Base-by-base conservation (phyloP, 305 asterid species). In the Fraxinus sp. region DNA sequence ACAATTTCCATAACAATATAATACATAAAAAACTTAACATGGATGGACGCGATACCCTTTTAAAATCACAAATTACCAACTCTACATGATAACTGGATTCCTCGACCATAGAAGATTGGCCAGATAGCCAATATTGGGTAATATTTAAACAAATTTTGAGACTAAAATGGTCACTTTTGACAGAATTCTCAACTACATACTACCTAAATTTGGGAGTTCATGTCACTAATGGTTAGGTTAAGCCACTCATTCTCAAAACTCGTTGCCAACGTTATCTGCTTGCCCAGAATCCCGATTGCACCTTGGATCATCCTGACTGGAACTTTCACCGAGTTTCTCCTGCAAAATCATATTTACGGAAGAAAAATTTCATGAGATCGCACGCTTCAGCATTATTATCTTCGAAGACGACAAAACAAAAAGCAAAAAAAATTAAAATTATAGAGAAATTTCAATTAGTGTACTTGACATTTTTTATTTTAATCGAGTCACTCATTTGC, bases 251-350 rank as follows among this genome's bases (percentile, higher is more conserved):
- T 70, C 84, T 80, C 77, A 73, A 71, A 77, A 52, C 82, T 84
- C 88, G 84, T 85, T 86, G 87, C 79, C 79, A 85, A 13, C 59
- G 26, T 80, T 32, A 82, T 85, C 86, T 33, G 86, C 81, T 83
- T 86, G 81, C 30, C 78, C 52, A 10, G 84, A 80, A 7, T 87
- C 91, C 79, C 86, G 86, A 86, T 83, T 74, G 78, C 91, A 70
- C 88, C 96, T 89, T n/a, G 92, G 97, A 85, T 92, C 95, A 13
- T 90, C 97, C 82, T 87, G 87, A 62, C 87, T 94, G 76, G 93
- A 84, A 88, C 70, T 87, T 85, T 94, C 96, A 18, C 94, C 93
- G 0, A 92, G 92, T 82, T 89, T 89, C 93, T 91, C 97, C 98
- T 94, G 93, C 82, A 86, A 84, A 87, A 78, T 76, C 82, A 72